Evolutionary conservation across 768 basidiomycete genomes (phyloP), one percentile per base, ranked within the genome.

Genomic region (Pisolithus marmoratus): DNA sequence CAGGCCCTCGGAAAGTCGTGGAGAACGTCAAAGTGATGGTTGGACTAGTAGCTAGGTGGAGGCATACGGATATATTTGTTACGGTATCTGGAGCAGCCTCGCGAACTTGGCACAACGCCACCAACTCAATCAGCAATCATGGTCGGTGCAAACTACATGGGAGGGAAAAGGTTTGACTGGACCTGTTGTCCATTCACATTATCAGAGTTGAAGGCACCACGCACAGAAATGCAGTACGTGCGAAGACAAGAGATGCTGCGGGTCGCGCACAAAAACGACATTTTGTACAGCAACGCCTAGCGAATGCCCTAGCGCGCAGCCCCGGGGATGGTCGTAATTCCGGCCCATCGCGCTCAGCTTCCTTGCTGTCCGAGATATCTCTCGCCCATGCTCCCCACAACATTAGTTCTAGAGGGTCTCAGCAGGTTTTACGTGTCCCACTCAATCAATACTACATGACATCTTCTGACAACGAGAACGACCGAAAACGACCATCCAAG

Each of bases 91-190:
- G n/a, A n/a, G 34, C 12, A 14, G 5, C 14, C 14, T 14, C 15
- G 5, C 12, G 12, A 34, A 14, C 34, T 29, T 29, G 29, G 29
- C 29, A 29, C 29, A 11, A 29, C 34, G 4, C 34, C 34, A 19
- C 26, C 43, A 44, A 44, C 9, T 9, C 23, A 8, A 20, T 20
- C 23, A 19, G 8, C 26, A 23, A 27, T 31, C 45, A 84, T 85
- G 84, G 68, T 70, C 20, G 85, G 85, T 6, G 85, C 84, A 27
- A 87, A 87, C 58, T 87, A 87, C 55, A 87, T 85, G 84, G 85
- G 85, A 22, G 85, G 85, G 12, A 84, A 79, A 69, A 74, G 82
- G 85, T 83, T 45, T 34, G 65, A 19, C 15, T 38, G n/a, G 8
- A 11, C 22, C 22, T 37, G 31, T 36, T 27, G 40, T 27, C 14